A percentile compares a stretch with the other conserved stretches of the same genome.
These are phyloP conservation scores for Clitopilus passeckerianus DNA, from an alignment of 768 basidiomycete genomes.

Conservation along the genomic window DNA sequence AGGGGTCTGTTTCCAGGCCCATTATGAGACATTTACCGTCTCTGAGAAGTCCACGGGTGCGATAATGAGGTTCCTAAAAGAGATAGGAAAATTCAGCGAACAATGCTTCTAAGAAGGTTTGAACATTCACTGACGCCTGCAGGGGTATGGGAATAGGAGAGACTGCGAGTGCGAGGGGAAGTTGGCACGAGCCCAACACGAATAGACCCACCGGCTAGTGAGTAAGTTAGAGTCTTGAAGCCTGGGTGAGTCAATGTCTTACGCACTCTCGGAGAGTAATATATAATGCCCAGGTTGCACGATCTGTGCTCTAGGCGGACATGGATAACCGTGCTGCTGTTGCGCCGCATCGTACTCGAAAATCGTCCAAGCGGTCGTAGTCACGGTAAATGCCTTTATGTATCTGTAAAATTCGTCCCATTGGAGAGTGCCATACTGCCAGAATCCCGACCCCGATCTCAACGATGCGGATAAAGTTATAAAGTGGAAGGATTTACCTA, in stretches of 20 bases:
- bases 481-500: not conserved
- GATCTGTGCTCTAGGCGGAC: not conserved
- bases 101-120: not conserved
- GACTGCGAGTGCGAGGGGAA: not conserved
- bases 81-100: not conserved
- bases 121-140: not conserved
- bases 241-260: not conserved
- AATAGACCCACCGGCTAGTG: not conserved
- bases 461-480: not conserved
- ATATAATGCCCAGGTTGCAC: not conserved
- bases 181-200: not conserved
- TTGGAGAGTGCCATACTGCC: not conserved
- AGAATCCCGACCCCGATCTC: not conserved
- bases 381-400: not conserved
- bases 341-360: not conserved
- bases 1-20: conserved; percentile 1
- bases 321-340: not conserved
- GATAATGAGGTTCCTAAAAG: not conserved
- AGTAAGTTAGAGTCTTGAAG: not conserved
- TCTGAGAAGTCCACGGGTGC: not conserved
- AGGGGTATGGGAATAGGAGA: not conserved
- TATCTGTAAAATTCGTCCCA: not conserved
- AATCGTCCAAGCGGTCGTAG: not conserved
- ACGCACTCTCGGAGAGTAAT: not conserved
- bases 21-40: not conserved